Base-by-base conservation (phyloP, 1,139 yeast species). In the Taiozyma sp. region DNA sequence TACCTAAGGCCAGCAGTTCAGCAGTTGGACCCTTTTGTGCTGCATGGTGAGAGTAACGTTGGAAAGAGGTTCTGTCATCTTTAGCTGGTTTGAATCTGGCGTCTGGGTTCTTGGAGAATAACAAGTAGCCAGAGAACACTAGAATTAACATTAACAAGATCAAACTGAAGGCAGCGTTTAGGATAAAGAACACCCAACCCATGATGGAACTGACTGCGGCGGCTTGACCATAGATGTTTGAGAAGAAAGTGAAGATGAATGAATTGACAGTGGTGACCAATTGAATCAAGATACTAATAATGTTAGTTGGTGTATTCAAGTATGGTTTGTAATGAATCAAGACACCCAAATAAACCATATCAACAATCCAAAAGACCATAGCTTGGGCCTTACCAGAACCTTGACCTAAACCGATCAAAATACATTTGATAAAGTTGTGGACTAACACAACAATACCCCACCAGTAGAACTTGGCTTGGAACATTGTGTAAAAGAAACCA, bases 21-120 rank as follows among this genome's bases (percentile, higher is more conserved):
- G 81, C 81, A 27, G 80, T 75, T 42, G 73, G 75, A 8, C 65
- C 58, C 43, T 67, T 62, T 36, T 61, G 54, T 8, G 54, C 63
- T 22, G 49, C 58, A 44, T 68, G 53, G 51, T 57, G 48, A 56
- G 65, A 54, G 67, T 71, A 76, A 65, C 81, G 78, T 66, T 85
- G 91, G 81, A 87, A 87, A 2, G 93, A 85, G 19, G 87, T 81
- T 76, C 96, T 80, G 65, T 87, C 96, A 71, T 87, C 96, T 59
- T 75, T 83, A 9, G 92, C 92, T 19, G 93, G 93, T 46, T 86
- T 87, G 67, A 87, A 87, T 67, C 89, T 80, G 12, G 89, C 83
- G 70, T 87, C 96, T 32, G 95, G 95, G 64, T 87, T 87, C 72
- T 84, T 86, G 22, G 89, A 81, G 54, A 82, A 68, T 1, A 85